Conservation (phyloP, 2,329 filamentous ascomycete species). For the Ophiostoma himal-ulmi region DNA sequence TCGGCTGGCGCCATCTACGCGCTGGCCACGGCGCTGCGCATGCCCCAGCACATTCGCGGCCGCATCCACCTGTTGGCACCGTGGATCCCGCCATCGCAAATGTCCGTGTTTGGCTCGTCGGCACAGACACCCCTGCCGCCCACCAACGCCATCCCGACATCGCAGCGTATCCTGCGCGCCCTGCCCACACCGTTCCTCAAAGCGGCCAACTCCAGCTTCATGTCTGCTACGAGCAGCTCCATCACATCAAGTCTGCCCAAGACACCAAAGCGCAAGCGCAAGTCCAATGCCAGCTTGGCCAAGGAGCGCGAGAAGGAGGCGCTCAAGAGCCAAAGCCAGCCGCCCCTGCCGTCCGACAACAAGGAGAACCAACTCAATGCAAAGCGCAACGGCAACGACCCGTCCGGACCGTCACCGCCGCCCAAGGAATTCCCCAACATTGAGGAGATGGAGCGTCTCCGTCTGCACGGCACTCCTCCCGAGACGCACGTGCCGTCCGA, state of each 20-base stretch:
- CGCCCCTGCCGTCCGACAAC: constrained; percentile 36
- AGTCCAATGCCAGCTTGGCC: constrained; percentile 39
- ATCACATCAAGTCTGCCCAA: constrained; percentile 74
- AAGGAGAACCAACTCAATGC: constrained; percentile 43
- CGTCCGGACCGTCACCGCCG: constrained; percentile 23
- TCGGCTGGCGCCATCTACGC: constrained; percentile 98
- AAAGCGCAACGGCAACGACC: constrained; percentile 24
- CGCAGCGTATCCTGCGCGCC: constrained; percentile 83
- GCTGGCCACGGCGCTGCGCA: constrained; percentile 85
- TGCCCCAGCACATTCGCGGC: constrained; percentile 92
- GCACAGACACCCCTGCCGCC: constrained; percentile 63
- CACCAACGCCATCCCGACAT: constrained; percentile 79
- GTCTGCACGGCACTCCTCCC: constrained; percentile 29
- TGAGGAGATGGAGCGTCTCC: constrained; percentile 48
- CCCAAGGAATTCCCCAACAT: constrained; percentile 32
- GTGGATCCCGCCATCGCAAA: constrained; percentile 94
- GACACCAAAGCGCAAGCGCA: constrained; percentile 57
- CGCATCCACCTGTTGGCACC: constrained; percentile 91
- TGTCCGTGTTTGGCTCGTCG: constrained; percentile 69
- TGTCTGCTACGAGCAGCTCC: constrained; percentile 83
- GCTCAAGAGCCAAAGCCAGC: constrained; percentile 16
- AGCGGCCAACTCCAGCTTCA: constrained; percentile 91
- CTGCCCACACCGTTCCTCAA: constrained; percentile 86
- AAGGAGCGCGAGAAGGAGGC: constrained; percentile 34
- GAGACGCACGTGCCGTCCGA: constrained; percentile 18